These are phyloP conservation scores for Mrakia blollopis DNA, from an alignment of 768 basidiomycete species.

Conservation along the genomic window DNA sequence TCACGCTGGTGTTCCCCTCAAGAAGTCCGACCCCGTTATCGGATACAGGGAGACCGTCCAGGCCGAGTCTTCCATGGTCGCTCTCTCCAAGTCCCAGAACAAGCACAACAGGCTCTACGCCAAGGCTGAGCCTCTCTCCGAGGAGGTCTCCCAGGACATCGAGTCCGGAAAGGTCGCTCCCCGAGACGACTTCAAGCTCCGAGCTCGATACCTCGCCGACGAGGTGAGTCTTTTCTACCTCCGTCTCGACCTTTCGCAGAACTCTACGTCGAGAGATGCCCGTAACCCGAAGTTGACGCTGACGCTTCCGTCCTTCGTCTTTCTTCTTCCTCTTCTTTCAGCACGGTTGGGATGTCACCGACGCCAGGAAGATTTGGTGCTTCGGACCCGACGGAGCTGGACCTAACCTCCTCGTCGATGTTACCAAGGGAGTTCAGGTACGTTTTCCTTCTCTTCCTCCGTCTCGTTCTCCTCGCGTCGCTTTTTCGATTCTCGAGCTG, in stretches of 20 bases:
- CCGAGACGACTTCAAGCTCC: constrained; percentile 95
- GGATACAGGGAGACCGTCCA: constrained; percentile 97
- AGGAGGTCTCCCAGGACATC: constrained; percentile 89
- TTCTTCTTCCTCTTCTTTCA: background rate
- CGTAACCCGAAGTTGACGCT: background rate
- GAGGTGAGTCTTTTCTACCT: constrained; percentile 47
- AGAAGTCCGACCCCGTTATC: constrained; percentile 91
- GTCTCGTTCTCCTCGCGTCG: background rate
- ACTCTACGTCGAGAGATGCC: too few relatives aligned
- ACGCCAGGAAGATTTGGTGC: constrained; percentile 99
- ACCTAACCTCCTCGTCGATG: constrained; percentile 93
- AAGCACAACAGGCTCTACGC: constrained; percentile 98
- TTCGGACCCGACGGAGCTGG: constrained; percentile 99
- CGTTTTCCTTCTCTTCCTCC: background rate
- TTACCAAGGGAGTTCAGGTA: constrained; percentile 71
- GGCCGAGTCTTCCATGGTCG: constrained; percentile 89
- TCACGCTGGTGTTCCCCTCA: constrained; percentile 98
- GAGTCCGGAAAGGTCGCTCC: constrained; percentile 76
- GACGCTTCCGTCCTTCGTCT: background rate
- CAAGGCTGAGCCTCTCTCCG: constrained; percentile 87
- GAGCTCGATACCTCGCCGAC: constrained; percentile 92
- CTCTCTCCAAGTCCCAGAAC: constrained; percentile 98
- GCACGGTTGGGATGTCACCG: constrained; percentile 96
- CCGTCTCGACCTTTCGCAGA: background rate
- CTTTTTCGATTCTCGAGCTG: background rate